A percentile compares a stretch with the other conserved stretches of the same genome.
phyloP scores from a whole-genome alignment of 2,329 filamentous ascomycete genomes.

The Penicillium sp. region DNA sequence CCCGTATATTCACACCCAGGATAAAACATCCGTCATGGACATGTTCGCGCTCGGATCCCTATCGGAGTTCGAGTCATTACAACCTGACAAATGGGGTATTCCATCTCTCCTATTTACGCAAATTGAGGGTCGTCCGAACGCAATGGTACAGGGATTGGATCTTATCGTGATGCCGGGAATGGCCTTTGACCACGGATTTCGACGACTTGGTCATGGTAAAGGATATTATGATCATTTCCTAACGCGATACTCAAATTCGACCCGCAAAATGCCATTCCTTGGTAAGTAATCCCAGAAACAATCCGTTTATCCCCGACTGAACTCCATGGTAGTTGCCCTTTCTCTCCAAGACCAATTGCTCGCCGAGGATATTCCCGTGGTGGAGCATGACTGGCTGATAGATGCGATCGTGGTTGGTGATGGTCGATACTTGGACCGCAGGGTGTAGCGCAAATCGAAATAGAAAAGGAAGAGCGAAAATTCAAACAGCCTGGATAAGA shows the following conservation, averaged over 20 bases:
- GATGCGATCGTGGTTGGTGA: conserved; percentile 74
- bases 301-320: conserved; percentile 22
- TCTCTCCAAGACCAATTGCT: conserved; percentile 85
- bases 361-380: conserved; percentile 68
- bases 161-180: conserved; percentile 90
- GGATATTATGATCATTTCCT: conserved; percentile 97
- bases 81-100: conserved; percentile 87
- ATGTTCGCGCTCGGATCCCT: conserved; percentile 79
- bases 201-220: conserved; percentile 86
- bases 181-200: conserved; percentile 75
- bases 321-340: conserved; percentile 63
- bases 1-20: conserved; percentile 74
- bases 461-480: conserved; percentile 12
- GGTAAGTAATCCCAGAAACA: conserved; percentile 47
- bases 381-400: conserved; percentile 73
- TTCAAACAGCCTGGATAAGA: conserved; percentile 63
- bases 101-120: conserved; percentile 73
- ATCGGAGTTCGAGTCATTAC: conserved; percentile 73
- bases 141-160: conserved; percentile 67
- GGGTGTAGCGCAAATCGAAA: conserved; percentile 25
- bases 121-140: conserved; percentile 66
- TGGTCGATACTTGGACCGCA: conserved; percentile 54
- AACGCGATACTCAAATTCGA: conserved; percentile 62
- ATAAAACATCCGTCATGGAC: conserved; percentile 76
- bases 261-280: conserved; percentile 56